A percentile compares a stretch with the other conserved stretches of the same genome.
Evolutionary conservation across 2,329 filamentous ascomycete species (phyloP).

Genomic region (Talaromyces piceae): DNA sequence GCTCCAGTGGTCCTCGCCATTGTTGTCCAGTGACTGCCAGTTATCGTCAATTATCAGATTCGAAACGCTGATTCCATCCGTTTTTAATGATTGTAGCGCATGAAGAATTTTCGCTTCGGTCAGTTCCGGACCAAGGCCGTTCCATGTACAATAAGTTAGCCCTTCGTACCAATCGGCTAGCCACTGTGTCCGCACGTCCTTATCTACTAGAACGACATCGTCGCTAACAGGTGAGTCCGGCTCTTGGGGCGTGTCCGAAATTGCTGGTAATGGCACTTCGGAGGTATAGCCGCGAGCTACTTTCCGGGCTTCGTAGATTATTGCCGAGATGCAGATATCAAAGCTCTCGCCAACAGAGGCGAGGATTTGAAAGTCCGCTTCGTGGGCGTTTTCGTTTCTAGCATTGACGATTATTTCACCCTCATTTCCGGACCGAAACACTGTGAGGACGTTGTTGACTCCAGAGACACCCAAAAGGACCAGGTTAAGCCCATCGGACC

Average conservation of each 20-base stretch:
- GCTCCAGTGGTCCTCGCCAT: conserved; percentile 45
- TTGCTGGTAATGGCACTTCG: conserved; percentile 10
- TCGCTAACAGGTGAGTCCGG: conserved; percentile 28
- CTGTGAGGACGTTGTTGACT: conserved; percentile 59
- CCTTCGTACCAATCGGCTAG: conserved; percentile 86
- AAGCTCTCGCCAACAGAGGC: conserved; percentile 65
- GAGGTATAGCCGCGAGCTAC: conserved; percentile 39
- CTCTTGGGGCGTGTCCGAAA: conserved; percentile 14
- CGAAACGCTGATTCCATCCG: conserved; percentile 66
- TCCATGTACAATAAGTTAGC: conserved; percentile 95
- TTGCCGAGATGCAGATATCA: conserved; percentile 68
- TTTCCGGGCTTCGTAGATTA: conserved; percentile 79
- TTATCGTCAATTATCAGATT: conserved; percentile 96
- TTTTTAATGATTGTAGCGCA: conserved; percentile 64
- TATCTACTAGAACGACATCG: conserved; percentile 39
- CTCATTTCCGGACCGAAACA: conserved; percentile 58
- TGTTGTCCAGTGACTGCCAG: conserved; percentile 71
- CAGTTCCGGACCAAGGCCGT: conserved; percentile 74
- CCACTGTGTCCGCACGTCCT: conserved; percentile 49
- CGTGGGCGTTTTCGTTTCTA: conserved; percentile 58
- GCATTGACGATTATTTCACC: conserved; percentile 63
- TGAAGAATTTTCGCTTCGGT: conserved; percentile 71
- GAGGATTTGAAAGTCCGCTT: conserved; percentile 55
- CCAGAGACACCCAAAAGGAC: conserved; percentile 74
- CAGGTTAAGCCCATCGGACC: conserved; percentile 62